phyloP scores from a whole-genome alignment of 345 rosid genomes.

The Bruguiera sexangula region DNA sequence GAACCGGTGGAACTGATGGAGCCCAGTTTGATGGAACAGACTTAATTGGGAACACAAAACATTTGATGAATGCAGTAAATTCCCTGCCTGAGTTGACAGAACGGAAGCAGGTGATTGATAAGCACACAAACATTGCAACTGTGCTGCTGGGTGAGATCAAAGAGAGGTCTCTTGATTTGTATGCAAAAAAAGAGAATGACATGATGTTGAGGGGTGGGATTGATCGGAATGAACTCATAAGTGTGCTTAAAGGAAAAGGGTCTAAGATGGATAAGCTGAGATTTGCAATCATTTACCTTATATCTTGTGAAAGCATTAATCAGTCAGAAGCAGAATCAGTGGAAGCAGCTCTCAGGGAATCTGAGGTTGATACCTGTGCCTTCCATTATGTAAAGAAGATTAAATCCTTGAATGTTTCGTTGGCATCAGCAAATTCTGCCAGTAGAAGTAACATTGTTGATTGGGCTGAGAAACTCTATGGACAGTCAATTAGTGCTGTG shows the following conservation, averaged over 20 bases:
- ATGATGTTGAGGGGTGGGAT: constrained; percentile 86
- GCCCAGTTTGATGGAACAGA: constrained; percentile 91
- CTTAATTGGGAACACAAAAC: constrained; percentile 88
- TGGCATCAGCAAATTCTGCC: constrained; percentile 85
- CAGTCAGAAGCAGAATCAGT: constrained; percentile 79
- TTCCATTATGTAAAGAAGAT: constrained; percentile 97
- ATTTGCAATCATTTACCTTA: constrained; percentile 87
- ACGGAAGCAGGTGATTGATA: constrained; percentile 93
- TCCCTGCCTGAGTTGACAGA: constrained; percentile 92
- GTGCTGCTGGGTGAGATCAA: constrained; percentile 87
- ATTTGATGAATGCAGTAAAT: constrained; percentile 97
- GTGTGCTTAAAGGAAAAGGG: constrained; percentile 84
- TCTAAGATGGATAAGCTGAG: constrained; percentile 79
- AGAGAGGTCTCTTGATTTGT: constrained; percentile 88
- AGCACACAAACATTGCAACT: constrained; percentile 95
- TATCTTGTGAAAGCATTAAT: constrained; percentile 79
- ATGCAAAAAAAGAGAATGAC: constrained; percentile 88
- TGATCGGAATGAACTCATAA: constrained; percentile 66
- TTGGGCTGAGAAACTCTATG: constrained; percentile 98
- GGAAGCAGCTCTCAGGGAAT: constrained; percentile 85
- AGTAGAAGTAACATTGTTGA: constrained; percentile 95
- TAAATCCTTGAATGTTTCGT: constrained; percentile 77
- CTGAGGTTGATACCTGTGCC: constrained; percentile 82
- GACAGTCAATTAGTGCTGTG: constrained; percentile 90
- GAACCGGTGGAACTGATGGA: constrained; percentile 80